Conservation (phyloP, 805 yeast species). For the Naumovozyma dairenensis region DNA sequence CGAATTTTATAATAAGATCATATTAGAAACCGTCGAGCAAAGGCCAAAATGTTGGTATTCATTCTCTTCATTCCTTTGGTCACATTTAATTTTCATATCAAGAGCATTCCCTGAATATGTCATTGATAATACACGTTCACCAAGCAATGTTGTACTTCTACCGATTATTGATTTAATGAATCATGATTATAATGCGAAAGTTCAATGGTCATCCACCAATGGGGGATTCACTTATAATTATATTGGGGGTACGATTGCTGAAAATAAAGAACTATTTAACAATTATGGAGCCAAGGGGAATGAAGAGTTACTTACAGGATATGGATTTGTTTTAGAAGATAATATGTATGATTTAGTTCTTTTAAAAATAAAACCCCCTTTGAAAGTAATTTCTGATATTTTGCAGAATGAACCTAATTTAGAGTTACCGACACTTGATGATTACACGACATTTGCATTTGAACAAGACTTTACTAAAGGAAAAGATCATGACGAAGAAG, state of each 20-base stretch:
- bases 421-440: conserved; percentile 30
- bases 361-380: conserved; percentile 44
- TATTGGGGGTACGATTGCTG: conserved; percentile 1
- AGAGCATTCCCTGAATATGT: conserved; percentile 67
- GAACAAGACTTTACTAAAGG: conserved; percentile 7
- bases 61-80: conserved; percentile 66
- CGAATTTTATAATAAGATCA: conserved; percentile 13
- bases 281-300: conserved; percentile 89
- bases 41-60: conserved; percentile 43
- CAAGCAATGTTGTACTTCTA: conserved; percentile 50
- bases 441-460: conserved; percentile 34
- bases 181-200: conserved; percentile 53
- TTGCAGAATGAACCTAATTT: conserved; percentile 31
- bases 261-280: conserved; percentile 51
- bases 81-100: conserved; percentile 58
- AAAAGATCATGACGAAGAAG: neutral
- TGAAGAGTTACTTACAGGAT: conserved; percentile 74
- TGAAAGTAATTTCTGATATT: conserved; percentile 16
- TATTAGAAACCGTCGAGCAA: conserved; percentile 10
- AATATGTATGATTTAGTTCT: conserved; percentile 58
- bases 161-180: conserved; percentile 76
- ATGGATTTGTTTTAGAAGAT: conserved; percentile 38
- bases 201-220: conserved; percentile 47
- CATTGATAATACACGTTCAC: conserved; percentile 28
- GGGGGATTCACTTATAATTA: conserved; percentile 42